Conservation (phyloP, 495 filamentous ascomycete genomes). For the Penicillium fimorum region DNA sequence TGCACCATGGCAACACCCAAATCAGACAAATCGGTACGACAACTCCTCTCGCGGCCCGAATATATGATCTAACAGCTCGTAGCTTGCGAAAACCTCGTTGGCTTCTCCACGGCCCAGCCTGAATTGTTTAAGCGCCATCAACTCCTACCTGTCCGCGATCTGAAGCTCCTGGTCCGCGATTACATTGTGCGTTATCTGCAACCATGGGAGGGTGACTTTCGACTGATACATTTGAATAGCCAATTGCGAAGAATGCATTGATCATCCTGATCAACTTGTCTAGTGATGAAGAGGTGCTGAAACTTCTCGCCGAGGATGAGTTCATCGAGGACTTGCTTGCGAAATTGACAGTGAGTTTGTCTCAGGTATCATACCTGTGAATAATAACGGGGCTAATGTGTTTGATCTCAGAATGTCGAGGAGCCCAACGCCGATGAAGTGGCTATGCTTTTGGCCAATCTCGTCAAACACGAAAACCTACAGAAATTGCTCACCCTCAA, state of each 20-base stretch:
- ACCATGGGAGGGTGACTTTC: not conserved
- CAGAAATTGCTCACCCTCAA: slow-evolving; percentile 64
- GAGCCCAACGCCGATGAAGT: slow-evolving; percentile 79
- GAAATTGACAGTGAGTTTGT: slow-evolving; percentile 69
- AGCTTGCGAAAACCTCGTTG: slow-evolving; percentile 83
- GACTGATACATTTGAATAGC: slow-evolving; percentile 43
- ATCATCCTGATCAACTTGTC: slow-evolving; percentile 92
- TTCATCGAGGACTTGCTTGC: slow-evolving; percentile 72
- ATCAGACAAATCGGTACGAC: slow-evolving; percentile 70
- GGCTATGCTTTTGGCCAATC: slow-evolving; percentile 89
- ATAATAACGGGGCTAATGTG: not conserved
- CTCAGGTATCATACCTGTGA: not conserved
- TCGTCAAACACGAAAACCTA: slow-evolving; percentile 74
- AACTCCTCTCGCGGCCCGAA: not conserved
- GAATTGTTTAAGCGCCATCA: slow-evolving; percentile 79
- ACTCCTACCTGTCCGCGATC: slow-evolving; percentile 75
- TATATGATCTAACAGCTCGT: slow-evolving; percentile 4
- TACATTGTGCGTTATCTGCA: slow-evolving; percentile 56
- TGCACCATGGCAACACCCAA: slow-evolving; percentile 83
- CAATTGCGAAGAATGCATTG: slow-evolving; percentile 88
- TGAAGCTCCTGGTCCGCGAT: slow-evolving; percentile 86
- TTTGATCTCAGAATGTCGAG: slow-evolving; percentile 48
- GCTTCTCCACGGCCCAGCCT: slow-evolving; percentile 75
- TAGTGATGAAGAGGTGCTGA: slow-evolving; percentile 68
- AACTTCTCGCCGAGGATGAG: slow-evolving; percentile 69